phyloP scores from a whole-genome alignment of 768 basidiomycete genomes.

The Mycena filopes region DNA sequence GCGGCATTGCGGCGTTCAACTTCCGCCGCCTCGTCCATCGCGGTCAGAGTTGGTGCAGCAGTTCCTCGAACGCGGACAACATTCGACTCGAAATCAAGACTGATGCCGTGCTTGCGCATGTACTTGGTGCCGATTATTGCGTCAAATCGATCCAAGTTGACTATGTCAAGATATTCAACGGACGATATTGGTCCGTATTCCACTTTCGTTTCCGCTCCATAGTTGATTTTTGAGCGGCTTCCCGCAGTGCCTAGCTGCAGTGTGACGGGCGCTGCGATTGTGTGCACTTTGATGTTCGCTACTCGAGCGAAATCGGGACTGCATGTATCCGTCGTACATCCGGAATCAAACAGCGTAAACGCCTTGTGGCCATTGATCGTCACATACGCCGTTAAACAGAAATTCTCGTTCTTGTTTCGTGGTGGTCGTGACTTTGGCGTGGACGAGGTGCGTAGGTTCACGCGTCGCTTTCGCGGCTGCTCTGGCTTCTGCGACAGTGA shows the following conservation, averaged over 20 bases:
- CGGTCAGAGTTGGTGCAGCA: not conserved
- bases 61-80: conserved; percentile 25
- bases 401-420: not conserved
- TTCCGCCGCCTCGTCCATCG: not conserved
- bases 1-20: conserved; percentile 8
- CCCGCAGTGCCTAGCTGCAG: conserved; percentile 6
- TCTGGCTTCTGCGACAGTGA: not conserved
- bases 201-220: not conserved
- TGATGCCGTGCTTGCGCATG: not conserved
- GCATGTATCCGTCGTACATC: conserved; percentile 4
- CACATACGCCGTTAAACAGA: conserved; percentile 16
- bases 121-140: not conserved
- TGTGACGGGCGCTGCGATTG: not conserved
- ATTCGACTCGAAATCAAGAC: conserved; percentile 38
- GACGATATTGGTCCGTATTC: not conserved
- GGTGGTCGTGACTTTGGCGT: not conserved
- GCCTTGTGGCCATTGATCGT: conserved; percentile 21
- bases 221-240: conserved; percentile 1
- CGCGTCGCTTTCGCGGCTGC: not conserved
- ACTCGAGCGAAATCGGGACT: conserved; percentile 3
- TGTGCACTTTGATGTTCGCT: not conserved
- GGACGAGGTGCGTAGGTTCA: not conserved
- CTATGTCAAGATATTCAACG: not conserved
- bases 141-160: conserved; percentile 10
- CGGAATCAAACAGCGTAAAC: conserved; percentile 22